Base-by-base conservation (phyloP, 306 rosid genomes). In the Lathyrus aphaca region DNA sequence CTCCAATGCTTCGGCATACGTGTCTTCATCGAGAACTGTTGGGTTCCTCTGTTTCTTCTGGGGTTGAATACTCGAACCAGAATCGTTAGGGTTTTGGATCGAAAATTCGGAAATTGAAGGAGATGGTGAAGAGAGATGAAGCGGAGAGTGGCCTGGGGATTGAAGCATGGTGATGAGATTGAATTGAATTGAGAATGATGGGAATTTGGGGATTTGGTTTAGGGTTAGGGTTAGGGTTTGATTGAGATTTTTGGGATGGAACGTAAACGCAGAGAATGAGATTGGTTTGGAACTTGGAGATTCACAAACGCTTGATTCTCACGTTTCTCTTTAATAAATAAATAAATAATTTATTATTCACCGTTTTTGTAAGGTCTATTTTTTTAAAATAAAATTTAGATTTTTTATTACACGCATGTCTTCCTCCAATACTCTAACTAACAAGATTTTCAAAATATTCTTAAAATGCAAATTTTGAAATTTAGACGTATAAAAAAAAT, bases 91-190 rank as follows among this genome's bases (percentile, higher is more conserved):
- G 69, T 74, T 77, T 71, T 53, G 86, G 27, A 53, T 64, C 2
- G 92, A 72, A 46, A 64, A 37, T 25, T 82, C 29, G 11, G 68
- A 75, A 75, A 57, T 32, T 7, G 82, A 73, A 38, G 88, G 95
- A 8, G 96, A 86, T 3, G 99, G 97, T 8, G 96, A 84, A 15
- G 99, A 86, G 62, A 91, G 71, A 64, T 80, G 95, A 66, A 91
- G 96, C 5, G 99, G 97, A 51, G 97, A 95, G 61, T 87, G 92
- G 3, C 99, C 99, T 3, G 97, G 99, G 10, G 97, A 87, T 49
- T 83, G 95, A 84, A 91, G 97, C 99, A 91, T 79, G 15, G 8
- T 77, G 61, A 43, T 3, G 49, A 35, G 10, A 21, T 16, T 17
- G 21, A 32, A 64, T 14, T 58, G 42, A 53, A 50, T 51, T 63